These are phyloP conservation scores for Barnettozyma hawaiiensis DNA, from an alignment of 1,139 yeast genomes.

Conservation along the genomic window DNA sequence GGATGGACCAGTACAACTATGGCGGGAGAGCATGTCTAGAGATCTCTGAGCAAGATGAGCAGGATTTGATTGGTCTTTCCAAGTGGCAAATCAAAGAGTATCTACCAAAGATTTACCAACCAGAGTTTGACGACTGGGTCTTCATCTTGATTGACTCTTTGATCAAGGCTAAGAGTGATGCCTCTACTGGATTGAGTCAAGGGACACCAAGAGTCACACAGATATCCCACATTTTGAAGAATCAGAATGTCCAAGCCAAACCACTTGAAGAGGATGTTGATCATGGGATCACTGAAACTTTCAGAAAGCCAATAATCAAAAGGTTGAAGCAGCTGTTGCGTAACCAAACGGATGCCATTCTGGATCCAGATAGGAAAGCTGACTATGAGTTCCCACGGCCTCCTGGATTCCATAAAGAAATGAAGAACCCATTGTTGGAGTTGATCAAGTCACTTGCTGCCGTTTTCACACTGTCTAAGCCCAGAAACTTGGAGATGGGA, in stretches of 20 bases:
- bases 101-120: constrained; percentile 68
- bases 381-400: constrained; percentile 69
- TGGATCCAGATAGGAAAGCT: constrained; percentile 55
- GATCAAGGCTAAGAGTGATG: constrained; percentile 45
- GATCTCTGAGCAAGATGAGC: constrained; percentile 52
- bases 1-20: constrained; percentile 92
- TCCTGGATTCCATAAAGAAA: constrained; percentile 61
- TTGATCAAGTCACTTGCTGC: constrained; percentile 73
- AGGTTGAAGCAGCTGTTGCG: constrained; percentile 61
- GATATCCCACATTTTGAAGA: constrained; percentile 47
- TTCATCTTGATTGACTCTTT: constrained; percentile 69
- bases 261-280: constrained; percentile 34
- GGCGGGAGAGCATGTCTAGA: constrained; percentile 75
- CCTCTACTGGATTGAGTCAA: constrained; percentile 31
- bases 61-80: constrained; percentile 53
- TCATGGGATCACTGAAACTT: constrained; percentile 36
- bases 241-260: constrained; percentile 31
- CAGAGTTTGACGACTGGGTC: constrained; percentile 87
- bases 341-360: constrained; percentile 66
- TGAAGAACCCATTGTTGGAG: constrained; percentile 72
- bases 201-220: constrained; percentile 64
- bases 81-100: constrained; percentile 79
- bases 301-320: constrained; percentile 60
- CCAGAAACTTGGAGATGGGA: constrained; percentile 66
- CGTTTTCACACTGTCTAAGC: constrained; percentile 60